phyloP scores from a whole-genome alignment of 2,329 filamentous ascomycete genomes.

The Ascochyta clinopodiicola region DNA sequence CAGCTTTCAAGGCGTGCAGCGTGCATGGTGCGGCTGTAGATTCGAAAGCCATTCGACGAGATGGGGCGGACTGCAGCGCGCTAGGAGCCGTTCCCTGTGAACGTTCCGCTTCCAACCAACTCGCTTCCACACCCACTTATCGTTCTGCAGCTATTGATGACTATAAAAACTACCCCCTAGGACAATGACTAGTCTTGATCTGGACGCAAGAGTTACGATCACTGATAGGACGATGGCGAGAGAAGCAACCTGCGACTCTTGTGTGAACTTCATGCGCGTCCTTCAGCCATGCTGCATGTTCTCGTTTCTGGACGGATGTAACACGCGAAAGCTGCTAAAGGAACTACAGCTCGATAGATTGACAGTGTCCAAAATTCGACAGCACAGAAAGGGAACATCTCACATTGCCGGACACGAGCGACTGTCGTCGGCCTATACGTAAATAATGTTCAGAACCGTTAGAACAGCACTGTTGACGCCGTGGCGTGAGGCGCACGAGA shows the following conservation, averaged over 20 bases:
- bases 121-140: background rate
- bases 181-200: too few relatives aligned
- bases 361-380: background rate
- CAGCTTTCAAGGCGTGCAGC: background rate
- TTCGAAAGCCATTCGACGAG: background rate
- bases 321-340: background rate
- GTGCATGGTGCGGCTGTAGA: background rate
- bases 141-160: background rate
- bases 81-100: background rate
- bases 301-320: background rate
- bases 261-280: background rate
- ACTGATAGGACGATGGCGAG: background rate
- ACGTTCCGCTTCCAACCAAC: background rate
- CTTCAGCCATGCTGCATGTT: background rate
- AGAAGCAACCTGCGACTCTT: background rate
- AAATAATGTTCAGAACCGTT: background rate
- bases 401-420: background rate
- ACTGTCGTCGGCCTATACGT: background rate
- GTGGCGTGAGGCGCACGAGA: background rate
- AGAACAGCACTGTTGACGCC: background rate
- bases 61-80: constrained; percentile 4
- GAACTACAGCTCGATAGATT: background rate
- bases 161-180: too few relatives aligned
- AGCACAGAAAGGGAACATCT: background rate
- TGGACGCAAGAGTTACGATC: background rate